Conservation (phyloP, 177 flowering plant species). For the Tripterygium wilfordii region DNA sequence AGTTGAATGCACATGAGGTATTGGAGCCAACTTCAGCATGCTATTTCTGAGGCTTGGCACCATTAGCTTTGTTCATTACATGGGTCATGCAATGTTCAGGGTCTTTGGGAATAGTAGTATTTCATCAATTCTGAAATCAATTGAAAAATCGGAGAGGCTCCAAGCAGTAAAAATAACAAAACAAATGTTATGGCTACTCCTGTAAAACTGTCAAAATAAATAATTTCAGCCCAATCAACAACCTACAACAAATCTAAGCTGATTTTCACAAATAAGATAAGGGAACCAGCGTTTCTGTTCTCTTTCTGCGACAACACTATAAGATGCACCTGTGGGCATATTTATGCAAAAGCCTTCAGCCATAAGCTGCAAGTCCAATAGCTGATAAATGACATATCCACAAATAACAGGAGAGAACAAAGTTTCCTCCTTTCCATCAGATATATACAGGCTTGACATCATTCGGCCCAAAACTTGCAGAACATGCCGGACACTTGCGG, state of each 20-base stretch:
- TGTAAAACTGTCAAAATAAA: too few species aligned
- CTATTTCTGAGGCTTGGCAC: background rate
- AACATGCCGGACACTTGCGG: conserved; percentile 75
- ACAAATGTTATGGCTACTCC: too few species aligned
- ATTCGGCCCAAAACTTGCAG: conserved; percentile 74
- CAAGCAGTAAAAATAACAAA: too few species aligned
- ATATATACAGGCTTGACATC: conserved; percentile 91
- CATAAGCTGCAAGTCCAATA: too few species aligned
- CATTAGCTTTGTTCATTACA: background rate
- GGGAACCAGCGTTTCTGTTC: too few species aligned
- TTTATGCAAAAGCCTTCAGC: background rate
- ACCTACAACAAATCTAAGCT: too few species aligned
- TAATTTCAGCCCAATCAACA: too few species aligned
- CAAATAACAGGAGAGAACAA: conserved; percentile 2
- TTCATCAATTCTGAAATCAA: background rate
- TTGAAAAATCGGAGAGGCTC: background rate
- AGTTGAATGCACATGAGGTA: too few species aligned
- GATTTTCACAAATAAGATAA: too few species aligned
- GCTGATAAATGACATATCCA: too few species aligned
- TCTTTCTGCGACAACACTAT: too few species aligned
- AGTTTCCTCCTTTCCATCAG: conserved; percentile 18
- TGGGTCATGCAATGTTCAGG: background rate
- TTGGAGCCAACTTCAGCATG: background rate
- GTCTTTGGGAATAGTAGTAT: background rate
- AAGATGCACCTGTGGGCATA: too few species aligned